These are phyloP conservation scores for Spizellomyces sp. DNA, from an alignment of 192 early-diverging fungal species.

Conservation along the genomic window DNA sequence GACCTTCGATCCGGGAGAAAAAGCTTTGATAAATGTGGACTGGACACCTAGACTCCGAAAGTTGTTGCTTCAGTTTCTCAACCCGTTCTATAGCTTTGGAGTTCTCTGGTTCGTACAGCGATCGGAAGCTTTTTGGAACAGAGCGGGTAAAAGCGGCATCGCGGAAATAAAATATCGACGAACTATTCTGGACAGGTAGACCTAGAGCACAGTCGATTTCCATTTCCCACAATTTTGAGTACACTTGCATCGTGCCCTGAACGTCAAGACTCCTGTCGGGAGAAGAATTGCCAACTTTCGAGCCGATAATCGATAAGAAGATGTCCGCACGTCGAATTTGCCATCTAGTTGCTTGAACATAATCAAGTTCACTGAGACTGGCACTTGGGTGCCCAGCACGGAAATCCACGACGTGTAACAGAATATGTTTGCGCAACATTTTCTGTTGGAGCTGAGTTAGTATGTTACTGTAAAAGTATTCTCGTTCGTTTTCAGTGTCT, in stretches of 20 bases:
- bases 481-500: conserved; percentile 14
- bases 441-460: background rate
- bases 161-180: conserved; percentile 13
- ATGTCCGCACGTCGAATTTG: conserved; percentile 17
- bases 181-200: background rate
- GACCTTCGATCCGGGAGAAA: conserved; percentile 12
- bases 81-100: background rate
- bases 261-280: background rate
- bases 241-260: too few relatives aligned
- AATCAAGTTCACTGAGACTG: background rate
- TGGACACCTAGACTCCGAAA: background rate
- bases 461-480: conserved; percentile 10
- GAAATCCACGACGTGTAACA: conserved; percentile 9
- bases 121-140: conserved; percentile 28
- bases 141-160: conserved; percentile 21
- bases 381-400: background rate
- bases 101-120: conserved; percentile 10
- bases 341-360: background rate
- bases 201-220: conserved; percentile 1
- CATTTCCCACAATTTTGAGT: background rate
- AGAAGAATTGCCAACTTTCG: background rate
- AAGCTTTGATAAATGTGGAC: background rate
- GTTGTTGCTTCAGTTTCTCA: background rate
- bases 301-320: conserved; percentile 5
- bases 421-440: background rate